These are phyloP conservation scores for Pyracantha coccinea DNA, from an alignment of 331 rosid genomes.

Conservation along the genomic window DNA sequence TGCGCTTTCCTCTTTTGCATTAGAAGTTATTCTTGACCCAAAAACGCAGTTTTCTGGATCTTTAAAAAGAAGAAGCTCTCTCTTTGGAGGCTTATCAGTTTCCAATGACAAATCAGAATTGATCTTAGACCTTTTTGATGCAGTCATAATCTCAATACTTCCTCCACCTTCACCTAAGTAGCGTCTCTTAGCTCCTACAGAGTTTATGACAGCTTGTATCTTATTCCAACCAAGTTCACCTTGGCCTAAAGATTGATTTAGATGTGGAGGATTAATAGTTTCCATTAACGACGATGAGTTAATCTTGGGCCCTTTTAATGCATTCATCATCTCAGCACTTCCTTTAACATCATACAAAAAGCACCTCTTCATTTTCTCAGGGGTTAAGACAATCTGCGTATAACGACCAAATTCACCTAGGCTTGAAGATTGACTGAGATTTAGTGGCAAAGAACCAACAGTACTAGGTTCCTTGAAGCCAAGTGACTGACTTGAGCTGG, in stretches of 20 bases:
- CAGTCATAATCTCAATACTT: not conserved
- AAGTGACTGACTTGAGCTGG: not conserved
- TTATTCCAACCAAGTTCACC: not conserved
- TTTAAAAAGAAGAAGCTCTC: conserved; percentile 25
- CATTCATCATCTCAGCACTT: not conserved
- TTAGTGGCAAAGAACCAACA: conserved; percentile 1
- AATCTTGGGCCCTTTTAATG: conserved; percentile 5
- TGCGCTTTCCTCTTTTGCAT: not conserved
- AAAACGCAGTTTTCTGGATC: not conserved
- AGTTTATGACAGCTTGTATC: not conserved
- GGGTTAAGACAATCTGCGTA: not conserved
- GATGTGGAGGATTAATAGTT: not conserved
- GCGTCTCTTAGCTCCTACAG: not conserved
- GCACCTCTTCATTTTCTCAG: not conserved
- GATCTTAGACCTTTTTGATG: no score
- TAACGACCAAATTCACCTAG: not conserved
- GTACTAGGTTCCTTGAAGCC: not conserved
- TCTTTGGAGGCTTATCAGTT: not conserved
- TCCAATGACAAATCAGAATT: not conserved
- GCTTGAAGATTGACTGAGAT: not conserved
- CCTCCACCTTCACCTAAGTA: not conserved
- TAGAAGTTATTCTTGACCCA: not conserved
- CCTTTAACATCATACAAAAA: not conserved
- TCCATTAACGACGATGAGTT: not conserved
- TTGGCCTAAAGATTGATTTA: not conserved